Percentiles rank a stretch among this genome's conserved stretches.
phyloP scores from a whole-genome alignment of 176 grass and related monocot species.

The Eleusine indica region DNA sequence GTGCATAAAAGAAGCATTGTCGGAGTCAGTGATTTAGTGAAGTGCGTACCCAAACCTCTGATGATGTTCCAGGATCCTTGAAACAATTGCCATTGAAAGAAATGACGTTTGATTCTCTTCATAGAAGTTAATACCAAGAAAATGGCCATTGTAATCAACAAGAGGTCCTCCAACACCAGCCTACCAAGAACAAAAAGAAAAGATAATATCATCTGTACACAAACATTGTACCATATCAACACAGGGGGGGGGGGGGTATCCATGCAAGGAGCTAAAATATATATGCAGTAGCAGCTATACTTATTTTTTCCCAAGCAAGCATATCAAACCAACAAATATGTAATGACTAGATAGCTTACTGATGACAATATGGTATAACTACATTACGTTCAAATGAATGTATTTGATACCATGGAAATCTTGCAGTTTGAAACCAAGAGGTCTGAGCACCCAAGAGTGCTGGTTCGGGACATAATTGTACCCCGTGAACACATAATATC shows the following conservation, averaged over 20 bases:
- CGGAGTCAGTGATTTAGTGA: not conserved
- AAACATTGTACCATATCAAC: too few species aligned
- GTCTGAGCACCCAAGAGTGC: not conserved
- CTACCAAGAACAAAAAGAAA: not conserved
- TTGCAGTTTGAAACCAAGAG: slow-evolving; percentile 24
- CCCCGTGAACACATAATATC: slow-evolving; percentile 11
- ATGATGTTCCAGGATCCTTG: not conserved
- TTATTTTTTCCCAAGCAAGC: too few species aligned
- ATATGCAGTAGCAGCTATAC: too few species aligned
- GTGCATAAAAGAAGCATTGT: too few species aligned
- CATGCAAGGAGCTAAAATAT: too few species aligned
- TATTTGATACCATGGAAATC: slow-evolving; percentile 4
- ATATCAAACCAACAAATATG: too few species aligned
- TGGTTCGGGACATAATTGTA: not conserved
- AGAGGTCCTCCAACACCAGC: slow-evolving; percentile 11
- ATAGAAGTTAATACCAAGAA: slow-evolving; percentile 28
- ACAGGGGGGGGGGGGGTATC: too few species aligned
- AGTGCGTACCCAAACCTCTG: not conserved
- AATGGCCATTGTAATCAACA: not conserved
- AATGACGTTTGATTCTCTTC: slow-evolving; percentile 3
- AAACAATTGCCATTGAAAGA: slow-evolving; percentile 12
- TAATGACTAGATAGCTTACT: too few species aligned
- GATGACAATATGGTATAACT: too few species aligned
- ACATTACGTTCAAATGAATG: too few species aligned
- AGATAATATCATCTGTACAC: too few species aligned